Base-by-base conservation (phyloP, 2,329 filamentous ascomycete species). In the Penicillium rolfsii region DNA sequence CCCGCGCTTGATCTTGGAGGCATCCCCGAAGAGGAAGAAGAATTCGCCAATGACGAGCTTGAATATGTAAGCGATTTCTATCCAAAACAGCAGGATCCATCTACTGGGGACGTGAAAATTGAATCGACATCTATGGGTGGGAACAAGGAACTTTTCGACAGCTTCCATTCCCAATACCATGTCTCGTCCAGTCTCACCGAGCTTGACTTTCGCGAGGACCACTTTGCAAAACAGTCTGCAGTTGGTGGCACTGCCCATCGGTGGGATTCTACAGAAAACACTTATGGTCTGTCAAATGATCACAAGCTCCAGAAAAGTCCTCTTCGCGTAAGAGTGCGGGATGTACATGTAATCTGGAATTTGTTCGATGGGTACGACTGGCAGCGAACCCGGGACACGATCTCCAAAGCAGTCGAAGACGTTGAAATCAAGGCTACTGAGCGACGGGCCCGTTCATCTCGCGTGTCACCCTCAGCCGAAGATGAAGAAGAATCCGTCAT, bases 311-410 rank as follows among this genome's bases (percentile, higher is more conserved):
- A 83, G 41, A 83, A 82, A 56, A 91, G 89, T 63, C 91, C 94
- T 5, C 78, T 99, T 14, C 88, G 87, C 64, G 82, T 97, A 2
- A 87, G 87, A 5, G 84, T 98, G 16, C 88, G 91, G 28, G 92
- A 97, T 71, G 89, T 97, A 5, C 92, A 98, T 73, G 81, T 97
- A 55, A 97, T 98, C 61, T 99, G 95, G 95, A 96, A 99, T 71
- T 81, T 99, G 1, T 97, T 95, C 75, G 95, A 99, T 79, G 95
- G 95, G 1, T 99, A 97, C 73, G 96, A 99, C 76, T 99, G 96
- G 96, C 86, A 89, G 67, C 85, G 87, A 46, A 99, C 96, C 0
- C 86, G 94, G 46, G 90, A 95, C 64, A 87, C 89, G 4, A 97
- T 99, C 59, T 88, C 88, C 24, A 91, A 94, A 72, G 93, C 92